Evolutionary conservation across 768 basidiomycete species (phyloP).

Genomic region (Coprinopsis strossmayeri): DNA sequence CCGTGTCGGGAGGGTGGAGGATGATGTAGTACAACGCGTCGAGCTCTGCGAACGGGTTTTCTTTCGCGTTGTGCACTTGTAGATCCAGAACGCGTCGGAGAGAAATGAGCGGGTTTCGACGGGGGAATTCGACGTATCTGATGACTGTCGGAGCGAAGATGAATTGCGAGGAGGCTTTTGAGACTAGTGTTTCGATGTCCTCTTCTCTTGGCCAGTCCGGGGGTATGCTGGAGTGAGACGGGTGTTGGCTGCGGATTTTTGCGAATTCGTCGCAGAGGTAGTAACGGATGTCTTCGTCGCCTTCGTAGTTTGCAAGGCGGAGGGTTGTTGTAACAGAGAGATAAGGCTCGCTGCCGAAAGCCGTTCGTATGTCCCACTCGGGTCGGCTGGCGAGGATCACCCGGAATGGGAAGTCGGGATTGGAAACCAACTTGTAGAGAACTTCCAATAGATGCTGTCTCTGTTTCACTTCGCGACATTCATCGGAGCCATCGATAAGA

Average conservation of each 20-base stretch:
- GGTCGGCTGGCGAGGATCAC: constrained; percentile 11
- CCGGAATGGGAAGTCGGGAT: neutral
- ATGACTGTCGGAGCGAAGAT: constrained; percentile 8
- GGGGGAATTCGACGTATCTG: constrained; percentile 4
- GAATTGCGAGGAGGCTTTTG: constrained; percentile 5
- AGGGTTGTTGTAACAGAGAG: neutral
- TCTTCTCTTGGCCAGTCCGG: constrained; percentile 7
- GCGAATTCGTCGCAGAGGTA: constrained; percentile 1
- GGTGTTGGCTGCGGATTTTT: neutral
- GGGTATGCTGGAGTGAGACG: neutral
- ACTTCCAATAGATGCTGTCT: neutral
- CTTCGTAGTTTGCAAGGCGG: constrained; percentile 4
- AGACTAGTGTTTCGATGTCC: constrained; percentile 2
- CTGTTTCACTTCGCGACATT: constrained; percentile 5
- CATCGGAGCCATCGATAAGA: constrained; percentile 11
- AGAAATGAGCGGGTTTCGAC: neutral
- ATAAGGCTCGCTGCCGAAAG: neutral
- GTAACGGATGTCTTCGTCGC: neutral
- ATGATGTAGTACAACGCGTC: constrained; percentile 4
- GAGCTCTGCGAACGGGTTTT: constrained; percentile 2
- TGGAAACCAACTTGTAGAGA: neutral
- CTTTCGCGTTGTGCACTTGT: neutral
- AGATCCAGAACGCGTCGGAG: neutral
- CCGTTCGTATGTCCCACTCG: constrained; percentile 3
- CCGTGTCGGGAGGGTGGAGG: constrained; percentile 1